These are phyloP conservation scores for Pichia sp. DNA, from an alignment of 1,139 yeast species.

Conservation along the genomic window DNA sequence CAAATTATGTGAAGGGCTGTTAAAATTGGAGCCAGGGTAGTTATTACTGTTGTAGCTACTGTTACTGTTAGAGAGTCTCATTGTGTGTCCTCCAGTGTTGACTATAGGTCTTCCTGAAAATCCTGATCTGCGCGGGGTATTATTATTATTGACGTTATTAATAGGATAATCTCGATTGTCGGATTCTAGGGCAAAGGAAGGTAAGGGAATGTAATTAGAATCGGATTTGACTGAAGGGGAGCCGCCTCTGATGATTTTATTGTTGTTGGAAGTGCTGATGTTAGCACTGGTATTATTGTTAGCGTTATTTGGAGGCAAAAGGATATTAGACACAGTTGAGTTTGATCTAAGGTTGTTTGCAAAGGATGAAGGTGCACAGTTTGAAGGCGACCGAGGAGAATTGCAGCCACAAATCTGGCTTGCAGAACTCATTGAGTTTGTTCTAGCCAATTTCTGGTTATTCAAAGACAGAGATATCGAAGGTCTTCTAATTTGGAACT, in stretches of 20 bases:
- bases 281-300: not conserved
- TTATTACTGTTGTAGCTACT: not conserved
- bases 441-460: slow-evolving; percentile 28
- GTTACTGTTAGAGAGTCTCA: slow-evolving; percentile 11
- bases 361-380: not conserved
- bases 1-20: slow-evolving; percentile 1
- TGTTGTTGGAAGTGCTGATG: not conserved
- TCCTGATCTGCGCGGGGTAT: slow-evolving; percentile 6
- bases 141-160: not conserved
- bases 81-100: slow-evolving; percentile 4
- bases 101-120: slow-evolving; percentile 10
- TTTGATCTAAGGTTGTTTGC: slow-evolving; percentile 9
- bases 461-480: slow-evolving; percentile 37
- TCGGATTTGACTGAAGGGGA: slow-evolving; percentile 8
- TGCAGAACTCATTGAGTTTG: slow-evolving; percentile 23
- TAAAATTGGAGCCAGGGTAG: not conserved
- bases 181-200: not conserved
- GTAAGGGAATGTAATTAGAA: slow-evolving; percentile 1
- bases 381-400: slow-evolving; percentile 16
- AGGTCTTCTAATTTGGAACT: slow-evolving; percentile 47
- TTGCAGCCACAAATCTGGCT: not conserved
- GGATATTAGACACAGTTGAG: not conserved
- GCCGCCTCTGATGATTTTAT: slow-evolving; percentile 3
- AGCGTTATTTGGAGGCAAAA: not conserved
- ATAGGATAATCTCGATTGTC: not conserved